These are phyloP conservation scores for Neopestalotiopsis sp. DNA, from an alignment of 2,329 filamentous ascomycete species.

Conservation along the genomic window DNA sequence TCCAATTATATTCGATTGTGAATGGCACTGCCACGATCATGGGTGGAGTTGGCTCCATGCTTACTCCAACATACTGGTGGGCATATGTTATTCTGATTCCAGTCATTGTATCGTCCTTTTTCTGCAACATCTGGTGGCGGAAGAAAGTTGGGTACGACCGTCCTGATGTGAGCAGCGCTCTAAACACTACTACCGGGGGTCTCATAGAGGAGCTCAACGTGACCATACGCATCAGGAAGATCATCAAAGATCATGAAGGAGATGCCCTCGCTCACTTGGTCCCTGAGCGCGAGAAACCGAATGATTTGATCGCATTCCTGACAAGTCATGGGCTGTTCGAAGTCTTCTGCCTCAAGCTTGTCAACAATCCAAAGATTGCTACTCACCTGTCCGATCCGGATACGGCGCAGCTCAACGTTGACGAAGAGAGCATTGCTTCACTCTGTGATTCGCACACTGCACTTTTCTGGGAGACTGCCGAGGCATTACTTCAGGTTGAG, in stretches of 20 bases:
- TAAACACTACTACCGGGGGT: background rate
- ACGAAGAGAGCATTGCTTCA: background rate
- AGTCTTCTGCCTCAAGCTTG: background rate
- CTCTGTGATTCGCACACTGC: background rate
- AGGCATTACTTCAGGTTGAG: background rate
- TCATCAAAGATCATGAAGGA: background rate
- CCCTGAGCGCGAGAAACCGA: background rate
- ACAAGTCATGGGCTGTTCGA: constrained; percentile 5
- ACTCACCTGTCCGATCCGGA: background rate
- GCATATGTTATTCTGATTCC: constrained; percentile 57
- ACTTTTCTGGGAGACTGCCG: constrained; percentile 3
- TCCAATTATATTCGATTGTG: constrained; percentile 49
- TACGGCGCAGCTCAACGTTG: background rate
- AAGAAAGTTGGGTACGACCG: constrained; percentile 51
- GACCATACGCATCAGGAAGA: background rate
- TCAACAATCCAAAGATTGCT: background rate
- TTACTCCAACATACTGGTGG: constrained; percentile 56
- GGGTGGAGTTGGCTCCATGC: constrained; percentile 53
- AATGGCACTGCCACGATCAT: constrained; percentile 52
- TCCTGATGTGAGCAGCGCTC: constrained; percentile 22
- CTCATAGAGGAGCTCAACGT: constrained; percentile 9
- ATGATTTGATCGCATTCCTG: background rate
- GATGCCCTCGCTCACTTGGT: background rate
- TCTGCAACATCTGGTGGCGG: constrained; percentile 56
- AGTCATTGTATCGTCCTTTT: constrained; percentile 50